Evolutionary conservation across 2,329 filamentous ascomycete genomes (phyloP).

Genomic region (Penicillium sp.): DNA sequence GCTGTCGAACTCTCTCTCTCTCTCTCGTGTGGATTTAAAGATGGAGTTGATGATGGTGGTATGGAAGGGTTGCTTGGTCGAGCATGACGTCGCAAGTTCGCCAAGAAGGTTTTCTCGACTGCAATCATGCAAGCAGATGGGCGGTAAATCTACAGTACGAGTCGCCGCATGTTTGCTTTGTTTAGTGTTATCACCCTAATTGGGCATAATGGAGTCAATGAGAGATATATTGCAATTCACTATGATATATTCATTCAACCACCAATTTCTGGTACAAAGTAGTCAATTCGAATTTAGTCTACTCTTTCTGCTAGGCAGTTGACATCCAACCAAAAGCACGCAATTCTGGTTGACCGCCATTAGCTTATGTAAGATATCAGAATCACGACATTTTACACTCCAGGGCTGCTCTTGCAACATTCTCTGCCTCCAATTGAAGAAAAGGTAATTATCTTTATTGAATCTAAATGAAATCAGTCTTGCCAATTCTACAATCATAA

Average conservation of each 20-base stretch:
- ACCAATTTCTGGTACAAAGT: neutral
- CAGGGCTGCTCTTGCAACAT: neutral
- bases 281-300: no score
- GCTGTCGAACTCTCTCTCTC: neutral
- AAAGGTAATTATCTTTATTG: neutral
- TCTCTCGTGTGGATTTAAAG: constrained; percentile 7
- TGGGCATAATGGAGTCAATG: neutral
- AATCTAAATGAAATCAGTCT: no score
- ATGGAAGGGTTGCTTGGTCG: constrained; percentile 18
- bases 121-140: constrained; percentile 5
- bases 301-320: no score
- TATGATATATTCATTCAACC: neutral
- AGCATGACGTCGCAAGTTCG: constrained; percentile 29
- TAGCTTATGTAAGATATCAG: constrained; percentile 4
- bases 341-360: neutral
- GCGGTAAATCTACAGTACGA: constrained; percentile 18
- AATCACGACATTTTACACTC: neutral
- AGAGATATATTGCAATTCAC: neutral
- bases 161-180: neutral
- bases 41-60: constrained; percentile 6
- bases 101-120: constrained; percentile 24
- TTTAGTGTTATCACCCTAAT: neutral
- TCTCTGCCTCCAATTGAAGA: neutral
- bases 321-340: neutral
- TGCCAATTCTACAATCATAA: neutral